Conservation (phyloP, 164 flowering plant genomes). For the Houttuynia cordata region DNA sequence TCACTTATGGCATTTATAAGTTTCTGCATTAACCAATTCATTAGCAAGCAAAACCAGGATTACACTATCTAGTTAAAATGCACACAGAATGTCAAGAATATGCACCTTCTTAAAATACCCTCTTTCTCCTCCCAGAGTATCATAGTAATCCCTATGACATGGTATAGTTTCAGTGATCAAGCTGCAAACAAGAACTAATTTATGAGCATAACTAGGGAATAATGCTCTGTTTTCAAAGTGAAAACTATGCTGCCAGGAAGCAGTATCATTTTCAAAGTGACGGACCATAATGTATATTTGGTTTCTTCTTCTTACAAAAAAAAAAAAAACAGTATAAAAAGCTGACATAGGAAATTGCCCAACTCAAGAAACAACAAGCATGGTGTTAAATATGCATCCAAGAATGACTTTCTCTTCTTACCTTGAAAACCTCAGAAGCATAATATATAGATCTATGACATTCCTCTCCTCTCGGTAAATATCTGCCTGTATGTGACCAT, state of each 20-base stretch:
- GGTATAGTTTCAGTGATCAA: constrained; percentile 87
- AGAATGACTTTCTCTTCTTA: constrained; percentile 13
- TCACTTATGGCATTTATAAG: constrained; percentile 49
- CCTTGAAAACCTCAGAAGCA: constrained; percentile 93
- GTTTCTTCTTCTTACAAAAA: no score
- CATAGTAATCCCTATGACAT: constrained; percentile 61
- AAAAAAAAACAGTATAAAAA: no score
- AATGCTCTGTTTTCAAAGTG: no score
- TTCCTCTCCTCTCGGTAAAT: constrained; percentile 79
- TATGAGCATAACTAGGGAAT: no score
- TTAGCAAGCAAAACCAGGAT: constrained; percentile 4
- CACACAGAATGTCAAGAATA: neutral
- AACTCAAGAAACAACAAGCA: no score
- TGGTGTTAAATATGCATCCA: no score
- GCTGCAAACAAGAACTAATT: constrained; percentile 31
- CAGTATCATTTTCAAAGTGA: no score
- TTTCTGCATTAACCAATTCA: constrained; percentile 31
- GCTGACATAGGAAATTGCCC: no score
- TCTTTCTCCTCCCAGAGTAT: constrained; percentile 33
- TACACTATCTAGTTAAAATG: neutral
- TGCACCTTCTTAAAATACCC: constrained; percentile 43
- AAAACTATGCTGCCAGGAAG: no score
- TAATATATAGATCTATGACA: constrained; percentile 67
- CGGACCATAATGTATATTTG: no score
- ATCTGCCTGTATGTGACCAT: constrained; percentile 47